These are phyloP conservation scores for Irpex sp. DNA, from an alignment of 1,284 basidiomycete genomes.

Conservation along the genomic window DNA sequence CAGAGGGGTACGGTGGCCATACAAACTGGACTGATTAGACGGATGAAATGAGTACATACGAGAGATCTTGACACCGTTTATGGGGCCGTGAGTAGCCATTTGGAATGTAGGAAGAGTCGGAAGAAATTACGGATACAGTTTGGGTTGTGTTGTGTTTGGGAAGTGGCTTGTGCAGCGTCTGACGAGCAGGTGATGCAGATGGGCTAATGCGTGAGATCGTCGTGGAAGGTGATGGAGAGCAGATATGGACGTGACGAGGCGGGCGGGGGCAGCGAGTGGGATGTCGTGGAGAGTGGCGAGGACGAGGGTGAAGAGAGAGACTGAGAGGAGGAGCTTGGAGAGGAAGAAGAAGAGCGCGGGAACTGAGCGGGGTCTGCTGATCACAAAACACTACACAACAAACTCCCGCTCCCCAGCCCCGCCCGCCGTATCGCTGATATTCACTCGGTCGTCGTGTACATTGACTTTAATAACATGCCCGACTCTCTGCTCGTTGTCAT, in stretches of 20 bases:
- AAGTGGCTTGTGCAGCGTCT: constrained; percentile 1
- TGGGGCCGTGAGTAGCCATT: constrained; percentile 78
- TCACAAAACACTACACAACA: constrained; percentile 15
- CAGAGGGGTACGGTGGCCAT: constrained; percentile 11
- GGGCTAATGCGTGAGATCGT: background rate
- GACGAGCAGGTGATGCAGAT: background rate
- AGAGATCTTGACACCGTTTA: constrained; percentile 89
- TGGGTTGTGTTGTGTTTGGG: constrained; percentile 7
- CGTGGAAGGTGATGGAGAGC: background rate
- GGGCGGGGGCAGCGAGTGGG: background rate
- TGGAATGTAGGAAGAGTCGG: constrained; percentile 15
- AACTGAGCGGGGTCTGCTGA: constrained; percentile 16
- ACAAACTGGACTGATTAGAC: constrained; percentile 25
- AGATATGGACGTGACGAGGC: background rate
- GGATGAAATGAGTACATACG: constrained; percentile 50
- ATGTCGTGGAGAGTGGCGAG: constrained; percentile 1
- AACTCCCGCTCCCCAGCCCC: background rate
- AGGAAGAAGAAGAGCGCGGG: constrained; percentile 10
- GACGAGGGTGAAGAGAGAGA: constrained; percentile 2
- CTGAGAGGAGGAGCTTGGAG: constrained; percentile 11
- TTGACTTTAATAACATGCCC: background rate
- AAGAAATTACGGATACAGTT: constrained; percentile 28
- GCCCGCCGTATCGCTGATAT: background rate
- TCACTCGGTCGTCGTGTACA: background rate
- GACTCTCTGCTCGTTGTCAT: background rate